phyloP scores from a whole-genome alignment of 2,329 filamentous ascomycete genomes.

The Bipolaris cookei region DNA sequence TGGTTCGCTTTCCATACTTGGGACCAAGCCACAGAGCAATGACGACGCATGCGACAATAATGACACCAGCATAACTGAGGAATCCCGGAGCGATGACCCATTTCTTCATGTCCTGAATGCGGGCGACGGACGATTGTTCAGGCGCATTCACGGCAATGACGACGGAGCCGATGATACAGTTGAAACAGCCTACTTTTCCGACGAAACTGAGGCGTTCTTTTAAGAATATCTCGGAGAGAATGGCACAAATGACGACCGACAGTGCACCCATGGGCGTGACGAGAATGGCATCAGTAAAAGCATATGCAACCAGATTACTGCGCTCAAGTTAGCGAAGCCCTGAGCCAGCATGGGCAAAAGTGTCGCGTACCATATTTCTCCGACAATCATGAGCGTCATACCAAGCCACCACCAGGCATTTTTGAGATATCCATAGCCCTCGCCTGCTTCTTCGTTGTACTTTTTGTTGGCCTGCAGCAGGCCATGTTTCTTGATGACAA shows the following conservation, averaged over 20 bases:
- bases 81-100: constrained; percentile 89
- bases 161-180: constrained; percentile 90
- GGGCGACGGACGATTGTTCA: constrained; percentile 78
- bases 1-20: constrained; percentile 91
- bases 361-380: constrained; percentile 69
- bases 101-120: constrained; percentile 90
- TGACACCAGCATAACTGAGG: constrained; percentile 79
- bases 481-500: constrained; percentile 93
- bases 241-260: constrained; percentile 88
- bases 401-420: constrained; percentile 94
- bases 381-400: constrained; percentile 96
- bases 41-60: constrained; percentile 74
- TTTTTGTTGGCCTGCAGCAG: constrained; percentile 92
- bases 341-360: neutral
- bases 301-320: constrained; percentile 89
- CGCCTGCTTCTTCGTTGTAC: constrained; percentile 93
- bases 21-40: constrained; percentile 83
- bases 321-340: constrained; percentile 49
- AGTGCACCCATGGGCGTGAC: constrained; percentile 91
- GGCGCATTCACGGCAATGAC: constrained; percentile 96
- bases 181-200: constrained; percentile 93
- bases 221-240: constrained; percentile 91
- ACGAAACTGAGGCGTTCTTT: constrained; percentile 96
- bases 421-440: constrained; percentile 96
- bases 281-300: constrained; percentile 94